Evolutionary conservation across 345 rosid genomes (phyloP).

Genomic region (Leavenworthia alabamica): DNA sequence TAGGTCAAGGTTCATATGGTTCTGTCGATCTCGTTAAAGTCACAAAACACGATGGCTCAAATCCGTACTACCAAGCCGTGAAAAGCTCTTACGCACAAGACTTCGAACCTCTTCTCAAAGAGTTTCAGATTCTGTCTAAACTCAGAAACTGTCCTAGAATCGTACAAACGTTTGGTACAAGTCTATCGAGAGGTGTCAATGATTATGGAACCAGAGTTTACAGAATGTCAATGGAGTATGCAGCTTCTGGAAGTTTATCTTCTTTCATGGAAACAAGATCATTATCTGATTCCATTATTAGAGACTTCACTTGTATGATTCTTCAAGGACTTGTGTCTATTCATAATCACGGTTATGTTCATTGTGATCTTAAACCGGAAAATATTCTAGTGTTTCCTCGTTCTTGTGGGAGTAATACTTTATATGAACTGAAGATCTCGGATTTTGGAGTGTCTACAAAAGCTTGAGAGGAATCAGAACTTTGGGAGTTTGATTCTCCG

Average conservation of each 20-base stretch:
- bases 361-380: slow-evolving; percentile 25
- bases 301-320: slow-evolving; percentile 21
- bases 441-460: slow-evolving; percentile 13
- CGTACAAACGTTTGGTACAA: neutral
- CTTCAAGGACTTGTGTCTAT: slow-evolving; percentile 12
- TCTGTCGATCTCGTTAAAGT: slow-evolving; percentile 9
- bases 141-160: slow-evolving; percentile 10
- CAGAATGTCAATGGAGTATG: slow-evolving; percentile 20
- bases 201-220: neutral
- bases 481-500: slow-evolving; percentile 1
- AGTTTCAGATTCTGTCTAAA: slow-evolving; percentile 9
- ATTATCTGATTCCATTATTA: neutral
- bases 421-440: neutral
- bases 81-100: neutral
- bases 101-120: slow-evolving; percentile 6
- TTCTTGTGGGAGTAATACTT: neutral
- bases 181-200: neutral
- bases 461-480: neutral
- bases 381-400: slow-evolving; percentile 17
- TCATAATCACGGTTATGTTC: slow-evolving; percentile 17
- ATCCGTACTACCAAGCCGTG: slow-evolving; percentile 6
- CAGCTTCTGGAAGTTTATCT: slow-evolving; percentile 15
- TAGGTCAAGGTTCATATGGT: slow-evolving; percentile 19
- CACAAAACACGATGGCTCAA: neutral
- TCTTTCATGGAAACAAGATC: neutral